Evolutionary conservation across 345 rosid genomes (phyloP).

Genomic region (Boechera retrofracta): DNA sequence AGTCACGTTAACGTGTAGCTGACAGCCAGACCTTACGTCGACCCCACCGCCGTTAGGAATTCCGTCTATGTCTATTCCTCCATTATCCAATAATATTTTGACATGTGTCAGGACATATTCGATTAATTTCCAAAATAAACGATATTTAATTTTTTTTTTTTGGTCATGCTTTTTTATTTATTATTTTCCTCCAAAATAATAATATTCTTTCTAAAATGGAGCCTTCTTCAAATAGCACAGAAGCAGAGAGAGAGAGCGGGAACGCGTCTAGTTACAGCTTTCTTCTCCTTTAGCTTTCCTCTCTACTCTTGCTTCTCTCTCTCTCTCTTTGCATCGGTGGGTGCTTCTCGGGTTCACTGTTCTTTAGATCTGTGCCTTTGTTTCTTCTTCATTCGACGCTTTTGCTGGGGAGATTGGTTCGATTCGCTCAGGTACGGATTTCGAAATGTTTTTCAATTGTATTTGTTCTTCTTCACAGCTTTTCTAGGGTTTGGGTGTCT

Average conservation of each 20-base stretch:
- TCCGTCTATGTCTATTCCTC: conserved; percentile 43
- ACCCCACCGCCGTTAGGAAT: conserved; percentile 53
- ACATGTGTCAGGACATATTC: conserved; percentile 42
- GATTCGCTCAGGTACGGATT: conserved; percentile 49
- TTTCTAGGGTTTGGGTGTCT: conserved; percentile 27
- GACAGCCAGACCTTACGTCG: conserved; percentile 25
- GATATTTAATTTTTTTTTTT: conserved; percentile 17
- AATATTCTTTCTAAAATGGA: conserved; percentile 40
- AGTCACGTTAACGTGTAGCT: conserved; percentile 30
- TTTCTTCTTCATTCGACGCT: conserved; percentile 21
- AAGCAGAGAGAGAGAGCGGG: conserved; percentile 53
- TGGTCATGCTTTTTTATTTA: not conserved
- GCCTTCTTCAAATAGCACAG: conserved; percentile 52
- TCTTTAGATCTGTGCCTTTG: conserved; percentile 50
- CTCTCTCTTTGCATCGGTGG: not conserved
- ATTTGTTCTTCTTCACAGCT: conserved; percentile 1
- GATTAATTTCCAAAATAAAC: conserved; percentile 5
- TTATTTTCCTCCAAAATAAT: not conserved
- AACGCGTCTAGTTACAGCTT: conserved; percentile 46
- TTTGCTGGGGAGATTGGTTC: conserved; percentile 19
- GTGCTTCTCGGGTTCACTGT: not conserved
- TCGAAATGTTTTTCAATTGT: conserved; percentile 35
- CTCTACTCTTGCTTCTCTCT: conserved; percentile 11
- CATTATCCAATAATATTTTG: not conserved
- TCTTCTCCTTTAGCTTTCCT: conserved; percentile 37